Conservation (phyloP, 73 alveolate genomes). For the Paramecium primaurelia region DNA sequence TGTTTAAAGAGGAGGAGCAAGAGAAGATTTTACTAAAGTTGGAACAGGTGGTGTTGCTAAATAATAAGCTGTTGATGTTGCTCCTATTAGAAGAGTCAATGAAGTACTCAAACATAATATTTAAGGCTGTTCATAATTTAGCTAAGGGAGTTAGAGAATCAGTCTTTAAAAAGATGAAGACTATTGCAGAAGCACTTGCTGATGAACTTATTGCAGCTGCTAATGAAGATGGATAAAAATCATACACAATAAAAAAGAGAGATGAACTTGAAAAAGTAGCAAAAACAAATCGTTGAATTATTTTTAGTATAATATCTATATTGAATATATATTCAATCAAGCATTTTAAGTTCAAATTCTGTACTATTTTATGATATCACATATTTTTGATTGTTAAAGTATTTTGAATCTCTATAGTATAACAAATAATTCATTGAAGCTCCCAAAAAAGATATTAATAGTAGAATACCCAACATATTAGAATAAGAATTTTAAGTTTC, state of each 20-base stretch:
- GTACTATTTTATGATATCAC: neutral
- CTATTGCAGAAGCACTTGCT: conserved; percentile 98
- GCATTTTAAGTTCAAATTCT: neutral
- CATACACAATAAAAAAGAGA: conserved; percentile 97
- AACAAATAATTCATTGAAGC: neutral
- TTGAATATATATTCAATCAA: neutral
- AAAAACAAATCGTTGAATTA: conserved; percentile 93
- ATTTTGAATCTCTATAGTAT: neutral
- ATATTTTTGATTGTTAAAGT: neutral
- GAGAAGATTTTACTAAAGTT: conserved; percentile 99
- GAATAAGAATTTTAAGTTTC: neutral
- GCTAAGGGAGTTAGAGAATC: conserved; percentile 96
- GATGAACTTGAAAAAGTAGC: conserved; percentile 98
- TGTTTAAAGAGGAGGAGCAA: conserved; percentile 96
- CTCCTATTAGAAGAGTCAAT: conserved; percentile 99
- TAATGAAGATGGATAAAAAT: conserved; percentile 86
- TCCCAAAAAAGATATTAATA: neutral
- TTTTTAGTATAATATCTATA: neutral
- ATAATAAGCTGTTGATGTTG: conserved; percentile 99
- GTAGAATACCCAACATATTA: neutral
- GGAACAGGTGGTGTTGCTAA: conserved; percentile 99
- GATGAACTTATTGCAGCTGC: conserved; percentile 97
- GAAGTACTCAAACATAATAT: conserved; percentile 28
- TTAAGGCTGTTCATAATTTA: conserved; percentile 91
- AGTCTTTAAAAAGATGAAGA: conserved; percentile 96